A percentile compares a stretch with the other conserved stretches of the same genome.
phyloP scores from a whole-genome alignment of 75 land plant species.

The Sequoiadendron giganteum region DNA sequence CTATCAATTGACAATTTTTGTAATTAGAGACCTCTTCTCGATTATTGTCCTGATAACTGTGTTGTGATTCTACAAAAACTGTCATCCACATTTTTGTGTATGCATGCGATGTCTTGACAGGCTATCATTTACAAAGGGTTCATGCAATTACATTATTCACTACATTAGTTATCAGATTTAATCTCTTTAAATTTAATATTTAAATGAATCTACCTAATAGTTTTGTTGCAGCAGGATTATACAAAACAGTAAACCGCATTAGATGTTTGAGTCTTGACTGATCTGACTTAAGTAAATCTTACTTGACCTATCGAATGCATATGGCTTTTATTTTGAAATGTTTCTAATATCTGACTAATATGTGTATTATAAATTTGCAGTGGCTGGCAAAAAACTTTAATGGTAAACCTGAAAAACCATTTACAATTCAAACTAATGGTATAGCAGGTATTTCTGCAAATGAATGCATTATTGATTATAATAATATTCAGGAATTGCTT shows the following conservation, averaged over 20 bases:
- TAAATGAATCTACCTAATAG: neutral
- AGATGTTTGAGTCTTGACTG: neutral
- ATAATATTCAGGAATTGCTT: neutral
- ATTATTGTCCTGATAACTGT: neutral
- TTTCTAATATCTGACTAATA: neutral
- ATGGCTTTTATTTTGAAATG: neutral
- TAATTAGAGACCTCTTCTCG: neutral
- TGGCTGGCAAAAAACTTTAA: slow-evolving; percentile 57
- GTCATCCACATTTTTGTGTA: neutral
- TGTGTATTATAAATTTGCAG: slow-evolving; percentile 23
- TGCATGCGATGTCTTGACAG: neutral
- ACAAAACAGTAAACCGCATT: neutral
- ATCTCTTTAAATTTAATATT: neutral
- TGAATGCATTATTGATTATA: neutral
- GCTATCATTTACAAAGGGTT: neutral
- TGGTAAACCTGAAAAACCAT: slow-evolving; percentile 38
- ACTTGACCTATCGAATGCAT: neutral
- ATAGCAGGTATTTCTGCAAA: neutral
- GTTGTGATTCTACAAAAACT: neutral
- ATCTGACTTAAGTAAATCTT: neutral
- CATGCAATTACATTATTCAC: neutral
- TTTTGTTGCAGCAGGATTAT: neutral
- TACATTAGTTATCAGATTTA: neutral
- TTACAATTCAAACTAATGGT: slow-evolving; percentile 6
- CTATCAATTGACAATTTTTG: neutral